phyloP scores from a whole-genome alignment of 768 basidiomycete species.

The Trametes sanguinea region DNA sequence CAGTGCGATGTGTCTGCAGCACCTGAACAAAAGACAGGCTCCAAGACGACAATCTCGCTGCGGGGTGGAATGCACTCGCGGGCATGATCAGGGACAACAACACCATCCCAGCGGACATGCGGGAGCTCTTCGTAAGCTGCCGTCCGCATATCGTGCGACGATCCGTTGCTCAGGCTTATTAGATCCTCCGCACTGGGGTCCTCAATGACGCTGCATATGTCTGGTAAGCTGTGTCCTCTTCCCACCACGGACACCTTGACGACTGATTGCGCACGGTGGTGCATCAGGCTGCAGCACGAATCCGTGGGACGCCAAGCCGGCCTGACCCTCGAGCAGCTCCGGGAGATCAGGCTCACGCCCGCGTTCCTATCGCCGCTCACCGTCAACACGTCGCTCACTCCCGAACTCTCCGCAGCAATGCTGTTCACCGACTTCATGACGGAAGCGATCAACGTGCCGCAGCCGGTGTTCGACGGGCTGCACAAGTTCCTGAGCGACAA shows the following conservation, averaged over 20 bases:
- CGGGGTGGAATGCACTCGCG: conserved; percentile 39
- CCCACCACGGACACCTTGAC: neutral
- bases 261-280: no score
- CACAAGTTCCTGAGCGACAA: conserved; percentile 30
- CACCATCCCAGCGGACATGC: conserved; percentile 33
- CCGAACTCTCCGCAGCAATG: conserved; percentile 33
- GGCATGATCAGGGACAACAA: conserved; percentile 32
- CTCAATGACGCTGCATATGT: conserved; percentile 33
- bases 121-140: conserved; percentile 38
- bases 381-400: conserved; percentile 24
- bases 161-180: neutral
- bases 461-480: conserved; percentile 32
- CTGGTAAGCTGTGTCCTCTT: conserved; percentile 15
- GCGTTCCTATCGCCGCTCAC: conserved; percentile 18
- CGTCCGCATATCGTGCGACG: neutral
- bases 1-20: no score
- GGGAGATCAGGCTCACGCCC: conserved; percentile 30
- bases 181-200: conserved; percentile 33
- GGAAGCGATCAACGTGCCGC: conserved; percentile 32
- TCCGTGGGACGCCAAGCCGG: conserved; percentile 35
- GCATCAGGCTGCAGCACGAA: conserved; percentile 36
- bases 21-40: conserved; percentile 2
- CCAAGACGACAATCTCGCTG: conserved; percentile 22
- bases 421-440: conserved; percentile 36
- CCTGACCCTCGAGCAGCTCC: conserved; percentile 35